Conservation (phyloP, 495 filamentous ascomycete species). For the Talaromyces thailandensis region DNA sequence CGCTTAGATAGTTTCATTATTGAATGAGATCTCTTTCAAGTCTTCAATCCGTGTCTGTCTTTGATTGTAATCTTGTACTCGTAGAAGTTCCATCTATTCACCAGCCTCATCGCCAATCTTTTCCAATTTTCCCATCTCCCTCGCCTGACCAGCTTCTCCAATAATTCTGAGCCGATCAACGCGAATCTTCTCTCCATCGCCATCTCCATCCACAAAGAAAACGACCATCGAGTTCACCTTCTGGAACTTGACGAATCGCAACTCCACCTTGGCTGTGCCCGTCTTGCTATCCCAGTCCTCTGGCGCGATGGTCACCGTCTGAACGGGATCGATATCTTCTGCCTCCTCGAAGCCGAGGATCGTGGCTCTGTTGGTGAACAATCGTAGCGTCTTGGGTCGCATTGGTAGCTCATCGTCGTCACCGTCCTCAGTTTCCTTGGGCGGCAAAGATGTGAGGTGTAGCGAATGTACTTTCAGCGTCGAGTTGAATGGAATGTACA, state of each 20-base stretch:
- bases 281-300: conserved; percentile 80
- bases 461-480: conserved; percentile 86
- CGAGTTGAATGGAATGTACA: conserved; percentile 84
- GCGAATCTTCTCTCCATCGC: conserved; percentile 75
- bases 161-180: conserved; percentile 79
- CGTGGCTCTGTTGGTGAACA: conserved; percentile 80
- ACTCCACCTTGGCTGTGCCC: conserved; percentile 69
- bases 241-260: conserved; percentile 97
- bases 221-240: conserved; percentile 77
- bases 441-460: conserved; percentile 76
- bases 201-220: conserved; percentile 85
- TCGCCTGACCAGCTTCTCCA: conserved; percentile 88
- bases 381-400: conserved; percentile 73
- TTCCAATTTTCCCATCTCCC: conserved; percentile 88
- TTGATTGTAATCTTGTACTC: conserved; percentile 4
- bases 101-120: conserved; percentile 78
- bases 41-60: not conserved
- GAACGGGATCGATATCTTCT: conserved; percentile 70
- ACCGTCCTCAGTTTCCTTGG: conserved; percentile 35
- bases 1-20: not conserved
- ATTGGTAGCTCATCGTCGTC: conserved; percentile 69
- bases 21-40: not conserved
- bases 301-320: conserved; percentile 60
- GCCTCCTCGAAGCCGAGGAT: conserved; percentile 94
- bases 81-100: conserved; percentile 33